Base-by-base conservation (phyloP, 805 yeast species). In the Saccharomycopsis oosterbeekiorum region DNA sequence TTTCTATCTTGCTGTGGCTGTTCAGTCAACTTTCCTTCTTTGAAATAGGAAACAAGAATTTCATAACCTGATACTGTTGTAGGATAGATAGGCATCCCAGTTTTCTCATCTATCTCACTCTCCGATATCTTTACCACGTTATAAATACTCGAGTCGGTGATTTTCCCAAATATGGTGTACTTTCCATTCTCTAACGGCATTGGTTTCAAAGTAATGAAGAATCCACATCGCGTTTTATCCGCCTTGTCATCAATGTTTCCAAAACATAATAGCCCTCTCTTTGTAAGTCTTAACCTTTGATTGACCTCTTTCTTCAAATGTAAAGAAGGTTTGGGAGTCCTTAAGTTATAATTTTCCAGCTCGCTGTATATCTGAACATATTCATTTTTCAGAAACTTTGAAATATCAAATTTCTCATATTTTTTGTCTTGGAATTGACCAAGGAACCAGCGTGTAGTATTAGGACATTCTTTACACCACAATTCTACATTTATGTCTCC, bases 391-490 rank as follows among this genome's bases (percentile, higher is more conserved):
- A 76, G 68, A 3, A 79, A 70, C 47, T 78, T 71, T 59, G 72
- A 72, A 66, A 86, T 82, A 43, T 65, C 64, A 59, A 74, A 68
- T 14, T 76, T 78, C 56, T 70, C 70, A 67, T 76, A 84, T 47
- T 66, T 67, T 10, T 78, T 77, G 61, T 78, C 71, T 15, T 76
- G 51, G 65, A 86, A 80, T 42, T 74, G 75, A 58, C 75, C 74
- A n/a, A 87, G 68, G 65, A 87, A 85, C 43, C 68, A 67, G 41
- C 76, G 67, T 37, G 79, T 68, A 1, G 83, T 76, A 0, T 65
- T 63, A 0, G 91, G 90, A 2, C 80, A 70, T 68, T 88, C 89
- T 65, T 82, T 82, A 12, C 91, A 88, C 84, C 86, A 88, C 6
- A 87, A 69, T 61, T 84, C 91, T 1, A 86, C 70, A 29, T 78